A percentile compares a stretch with the other conserved stretches of the same genome.
These are phyloP conservation scores for Ambrosia trifida DNA, from an alignment of 129 eudicot genomes.

Conservation along the genomic window DNA sequence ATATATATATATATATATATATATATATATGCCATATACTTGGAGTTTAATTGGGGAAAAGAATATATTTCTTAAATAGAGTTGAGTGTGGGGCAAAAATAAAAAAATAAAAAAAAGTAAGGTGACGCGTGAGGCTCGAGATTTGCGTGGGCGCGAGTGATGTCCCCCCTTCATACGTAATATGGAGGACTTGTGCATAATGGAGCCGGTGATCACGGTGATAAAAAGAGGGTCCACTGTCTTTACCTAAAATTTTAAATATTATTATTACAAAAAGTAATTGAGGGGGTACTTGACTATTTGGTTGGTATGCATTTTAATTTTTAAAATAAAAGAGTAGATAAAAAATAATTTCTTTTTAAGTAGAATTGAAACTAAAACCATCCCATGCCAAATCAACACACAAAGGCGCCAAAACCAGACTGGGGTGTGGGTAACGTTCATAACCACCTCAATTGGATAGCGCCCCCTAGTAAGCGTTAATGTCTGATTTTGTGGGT, in stretches of 20 bases:
- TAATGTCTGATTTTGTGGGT: no score
- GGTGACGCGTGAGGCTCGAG: conserved; percentile 42
- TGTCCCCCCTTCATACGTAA: conserved; percentile 20
- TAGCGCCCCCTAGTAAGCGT: no score
- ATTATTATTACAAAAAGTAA: not conserved
- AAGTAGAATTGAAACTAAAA: no score
- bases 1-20: no score
- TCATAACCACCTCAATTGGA: no score
- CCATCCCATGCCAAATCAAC: no score
- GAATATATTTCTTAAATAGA: not conserved
- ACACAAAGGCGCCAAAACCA: no score
- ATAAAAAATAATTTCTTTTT: not conserved
- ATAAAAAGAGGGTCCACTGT: not conserved
- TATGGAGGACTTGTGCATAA: conserved; percentile 22
- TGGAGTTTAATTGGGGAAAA: not conserved
- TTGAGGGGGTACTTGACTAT: not conserved
- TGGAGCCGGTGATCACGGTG: conserved; percentile 41
- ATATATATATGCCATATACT: not conserved
- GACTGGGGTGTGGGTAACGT: no score
- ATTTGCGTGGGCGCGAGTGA: conserved; percentile 39
- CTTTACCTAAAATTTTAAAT: not conserved
- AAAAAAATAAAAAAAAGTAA: conserved; percentile 11
- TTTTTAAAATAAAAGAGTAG: not conserved
- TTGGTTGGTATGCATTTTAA: not conserved
- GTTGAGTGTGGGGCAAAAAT: conserved; percentile 18